A percentile compares a stretch with the other conserved stretches of the same genome.
Evolutionary conservation across 1,284 basidiomycete genomes (phyloP).

Genomic region (Wallemia ichthyophaga): DNA sequence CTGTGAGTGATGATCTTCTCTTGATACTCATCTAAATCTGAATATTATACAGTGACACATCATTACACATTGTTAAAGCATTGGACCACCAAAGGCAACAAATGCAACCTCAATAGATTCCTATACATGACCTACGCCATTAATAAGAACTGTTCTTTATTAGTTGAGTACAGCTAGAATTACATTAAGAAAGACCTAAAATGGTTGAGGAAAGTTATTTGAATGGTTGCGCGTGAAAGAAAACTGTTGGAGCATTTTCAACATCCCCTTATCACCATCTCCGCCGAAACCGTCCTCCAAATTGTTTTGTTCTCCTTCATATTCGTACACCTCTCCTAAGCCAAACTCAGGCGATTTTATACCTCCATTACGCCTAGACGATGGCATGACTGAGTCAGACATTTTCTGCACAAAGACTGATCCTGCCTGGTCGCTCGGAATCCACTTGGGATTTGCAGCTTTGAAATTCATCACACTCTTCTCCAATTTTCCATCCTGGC

Average conservation of each 20-base stretch:
- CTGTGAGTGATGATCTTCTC: not conserved
- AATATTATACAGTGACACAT: not conserved
- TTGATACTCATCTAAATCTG: too few relatives aligned
- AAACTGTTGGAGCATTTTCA: not conserved
- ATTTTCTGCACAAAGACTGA: slow-evolving; percentile 58
- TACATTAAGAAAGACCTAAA: not conserved
- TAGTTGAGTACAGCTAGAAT: not conserved
- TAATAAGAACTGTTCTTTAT: not conserved
- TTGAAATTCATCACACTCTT: slow-evolving; percentile 91
- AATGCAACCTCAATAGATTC: not conserved
- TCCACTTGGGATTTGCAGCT: slow-evolving; percentile 82
- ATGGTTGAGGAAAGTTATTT: not conserved
- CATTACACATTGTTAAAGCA: not conserved
- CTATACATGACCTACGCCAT: not conserved
- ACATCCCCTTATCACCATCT: not conserved
- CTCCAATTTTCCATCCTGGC: slow-evolving; percentile 90
- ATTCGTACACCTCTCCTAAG: not conserved
- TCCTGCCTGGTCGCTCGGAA: slow-evolving; percentile 50
- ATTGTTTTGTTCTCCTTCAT: not conserved
- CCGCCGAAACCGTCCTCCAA: not conserved
- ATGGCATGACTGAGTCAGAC: slow-evolving; percentile 22
- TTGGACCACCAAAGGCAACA: not conserved
- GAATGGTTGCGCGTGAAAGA: not conserved
- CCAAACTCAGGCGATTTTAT: not conserved
- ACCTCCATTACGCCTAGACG: not conserved